Percentiles rank a stretch among this genome's conserved stretches.
phyloP scores from a whole-genome alignment of 176 grass and related monocot genomes.

The Paspalum vaginatum region DNA sequence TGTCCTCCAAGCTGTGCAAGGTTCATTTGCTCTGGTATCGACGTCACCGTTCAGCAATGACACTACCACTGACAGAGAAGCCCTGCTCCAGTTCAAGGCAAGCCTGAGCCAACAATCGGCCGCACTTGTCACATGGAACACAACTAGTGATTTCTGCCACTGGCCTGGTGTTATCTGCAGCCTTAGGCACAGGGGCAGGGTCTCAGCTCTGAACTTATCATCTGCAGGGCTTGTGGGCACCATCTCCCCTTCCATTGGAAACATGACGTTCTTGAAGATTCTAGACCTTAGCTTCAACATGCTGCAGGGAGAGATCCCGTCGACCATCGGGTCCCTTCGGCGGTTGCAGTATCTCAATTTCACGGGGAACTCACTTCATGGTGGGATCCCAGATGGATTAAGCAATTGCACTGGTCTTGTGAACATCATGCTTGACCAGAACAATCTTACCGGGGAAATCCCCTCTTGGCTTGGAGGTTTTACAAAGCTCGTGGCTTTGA shows the following conservation, averaged over 20 bases:
- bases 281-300: not conserved
- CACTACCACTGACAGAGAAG: not conserved
- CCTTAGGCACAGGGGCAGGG: slow-evolving; percentile 4
- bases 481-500: not conserved
- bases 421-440: not conserved
- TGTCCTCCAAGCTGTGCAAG: not conserved
- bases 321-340: not conserved
- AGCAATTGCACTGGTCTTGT: slow-evolving; percentile 30
- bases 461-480: slow-evolving; percentile 21
- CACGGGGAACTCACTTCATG: slow-evolving; percentile 21
- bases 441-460: slow-evolving; percentile 23
- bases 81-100: slow-evolving; percentile 24
- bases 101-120: not conserved
- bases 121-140: slow-evolving; percentile 24
- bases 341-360: slow-evolving; percentile 20
- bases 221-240: not conserved
- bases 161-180: slow-evolving; percentile 40
- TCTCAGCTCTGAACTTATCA: slow-evolving; percentile 21
- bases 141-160: not conserved
- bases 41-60: not conserved
- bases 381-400: not conserved
- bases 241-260: slow-evolving; percentile 13
- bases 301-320: slow-evolving; percentile 26
- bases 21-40: not conserved
- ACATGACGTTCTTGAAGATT: slow-evolving; percentile 34